phyloP scores from a whole-genome alignment of 2,329 filamentous ascomycete species.

The Grosmannia huntii region DNA sequence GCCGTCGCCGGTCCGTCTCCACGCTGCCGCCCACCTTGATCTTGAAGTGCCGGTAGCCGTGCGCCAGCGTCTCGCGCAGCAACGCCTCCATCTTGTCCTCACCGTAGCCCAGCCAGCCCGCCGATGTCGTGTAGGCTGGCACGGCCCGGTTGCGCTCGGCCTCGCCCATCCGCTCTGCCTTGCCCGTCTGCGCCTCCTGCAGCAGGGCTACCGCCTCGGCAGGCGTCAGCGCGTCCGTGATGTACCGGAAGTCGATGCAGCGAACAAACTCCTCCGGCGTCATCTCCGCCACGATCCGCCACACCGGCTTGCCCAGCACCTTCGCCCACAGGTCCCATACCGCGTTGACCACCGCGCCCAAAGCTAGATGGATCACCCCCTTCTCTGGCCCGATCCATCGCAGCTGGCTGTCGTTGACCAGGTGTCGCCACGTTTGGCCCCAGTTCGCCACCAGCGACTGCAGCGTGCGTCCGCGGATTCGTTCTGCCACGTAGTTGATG shows the following conservation, averaged over 20 bases:
- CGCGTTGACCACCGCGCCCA: slow-evolving; percentile 81
- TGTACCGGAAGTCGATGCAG: slow-evolving; percentile 91
- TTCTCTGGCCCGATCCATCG: slow-evolving; percentile 94
- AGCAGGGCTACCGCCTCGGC: slow-evolving; percentile 68
- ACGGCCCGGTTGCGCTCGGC: slow-evolving; percentile 64
- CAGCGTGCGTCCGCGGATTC: slow-evolving; percentile 63
- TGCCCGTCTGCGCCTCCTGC: slow-evolving; percentile 50
- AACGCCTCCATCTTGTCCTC: slow-evolving; percentile 75
- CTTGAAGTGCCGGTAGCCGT: slow-evolving; percentile 81
- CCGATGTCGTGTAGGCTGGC: slow-evolving; percentile 80
- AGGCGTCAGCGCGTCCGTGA: slow-evolving; percentile 82
- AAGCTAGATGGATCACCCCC: slow-evolving; percentile 83
- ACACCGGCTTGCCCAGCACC: slow-evolving; percentile 72
- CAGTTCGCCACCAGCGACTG: slow-evolving; percentile 66
- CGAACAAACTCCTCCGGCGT: slow-evolving; percentile 72
- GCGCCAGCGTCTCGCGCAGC: slow-evolving; percentile 58
- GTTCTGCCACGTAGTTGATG: slow-evolving; percentile 64
- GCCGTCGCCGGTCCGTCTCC: slow-evolving; percentile 56
- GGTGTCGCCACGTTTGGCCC: slow-evolving; percentile 80
- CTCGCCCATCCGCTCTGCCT: slow-evolving; percentile 58
- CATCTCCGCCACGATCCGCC: slow-evolving; percentile 85
- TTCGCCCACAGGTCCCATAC: slow-evolving; percentile 96
- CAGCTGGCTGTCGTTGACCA: slow-evolving; percentile 82
- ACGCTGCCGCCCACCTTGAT: slow-evolving; percentile 71
- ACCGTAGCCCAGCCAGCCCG: slow-evolving; percentile 83